Conservation (phyloP, 2,329 filamentous ascomycete genomes). For the Alternaria burnsii region DNA sequence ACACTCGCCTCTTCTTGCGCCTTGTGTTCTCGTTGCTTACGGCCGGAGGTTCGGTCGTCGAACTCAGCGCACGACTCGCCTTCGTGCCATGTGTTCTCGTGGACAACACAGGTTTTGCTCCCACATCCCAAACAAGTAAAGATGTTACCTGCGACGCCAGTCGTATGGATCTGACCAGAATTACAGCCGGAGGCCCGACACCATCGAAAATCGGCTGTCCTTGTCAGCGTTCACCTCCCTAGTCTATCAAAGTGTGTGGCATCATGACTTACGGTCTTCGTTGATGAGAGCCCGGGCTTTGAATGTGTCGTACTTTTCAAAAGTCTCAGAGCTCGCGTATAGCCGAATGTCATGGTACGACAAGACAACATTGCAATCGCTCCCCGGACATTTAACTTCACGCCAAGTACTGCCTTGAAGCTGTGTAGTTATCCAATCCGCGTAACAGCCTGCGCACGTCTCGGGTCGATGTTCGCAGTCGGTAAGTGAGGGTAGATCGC, state of each 20-base stretch:
- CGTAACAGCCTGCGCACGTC: constrained; percentile 50
- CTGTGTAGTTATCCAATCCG: constrained; percentile 51
- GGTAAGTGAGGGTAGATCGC: constrained; percentile 31
- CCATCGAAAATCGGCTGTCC: constrained; percentile 60
- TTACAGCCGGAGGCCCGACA: constrained; percentile 59
- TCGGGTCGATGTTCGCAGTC: constrained; percentile 47
- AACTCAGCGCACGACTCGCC: constrained; percentile 54
- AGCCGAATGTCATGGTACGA: constrained; percentile 56
- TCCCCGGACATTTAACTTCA: constrained; percentile 59
- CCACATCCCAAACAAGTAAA: constrained; percentile 52
- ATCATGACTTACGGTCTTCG: constrained; percentile 37
- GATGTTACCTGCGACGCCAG: constrained; percentile 55
- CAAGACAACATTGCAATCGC: constrained; percentile 58
- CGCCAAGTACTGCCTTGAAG: constrained; percentile 54
- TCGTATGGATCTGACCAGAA: constrained; percentile 64
- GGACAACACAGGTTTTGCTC: constrained; percentile 49
- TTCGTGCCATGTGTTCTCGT: constrained; percentile 50
- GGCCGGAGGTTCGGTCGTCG: constrained; percentile 42
- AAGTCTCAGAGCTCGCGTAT: constrained; percentile 29
- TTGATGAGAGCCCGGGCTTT: constrained; percentile 56
- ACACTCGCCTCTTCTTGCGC: constrained; percentile 40
- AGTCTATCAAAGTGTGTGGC: background rate
- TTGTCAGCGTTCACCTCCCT: background rate
- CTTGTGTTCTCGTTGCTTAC: constrained; percentile 31
- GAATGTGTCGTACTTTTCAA: constrained; percentile 52